Evolutionary conservation across 352 stramenopile species (phyloP).

Genomic region (Globisporangium mamillatum): DNA sequence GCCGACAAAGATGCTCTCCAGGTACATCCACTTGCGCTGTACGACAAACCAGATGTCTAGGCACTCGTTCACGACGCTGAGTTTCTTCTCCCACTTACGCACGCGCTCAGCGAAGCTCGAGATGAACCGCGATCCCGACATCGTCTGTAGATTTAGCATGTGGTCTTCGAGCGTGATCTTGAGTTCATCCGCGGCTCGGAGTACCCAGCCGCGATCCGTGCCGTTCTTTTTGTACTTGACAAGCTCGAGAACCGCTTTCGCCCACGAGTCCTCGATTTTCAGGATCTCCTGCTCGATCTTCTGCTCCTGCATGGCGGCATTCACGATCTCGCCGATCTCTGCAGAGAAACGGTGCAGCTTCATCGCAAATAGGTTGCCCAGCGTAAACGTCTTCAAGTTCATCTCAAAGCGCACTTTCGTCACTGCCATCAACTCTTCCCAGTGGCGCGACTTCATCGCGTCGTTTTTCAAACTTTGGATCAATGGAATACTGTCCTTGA

Average conservation of each 20-base stretch:
- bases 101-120: constrained; percentile 88
- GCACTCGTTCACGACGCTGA: constrained; percentile 90
- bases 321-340: constrained; percentile 93
- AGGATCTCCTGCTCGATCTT: constrained; percentile 94
- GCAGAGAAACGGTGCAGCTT: constrained; percentile 87
- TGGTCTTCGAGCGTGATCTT: constrained; percentile 85
- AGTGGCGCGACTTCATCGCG: constrained; percentile 90
- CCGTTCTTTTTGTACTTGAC: constrained; percentile 94
- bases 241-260: constrained; percentile 85
- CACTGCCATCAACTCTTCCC: constrained; percentile 87
- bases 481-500: constrained; percentile 92
- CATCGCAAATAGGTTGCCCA: constrained; percentile 92
- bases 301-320: constrained; percentile 91
- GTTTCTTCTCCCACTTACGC: constrained; percentile 89
- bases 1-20: constrained; percentile 93
- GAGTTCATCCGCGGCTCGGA: constrained; percentile 81
- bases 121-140: constrained; percentile 91
- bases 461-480: constrained; percentile 95
- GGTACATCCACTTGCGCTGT: constrained; percentile 95
- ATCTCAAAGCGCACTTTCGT: constrained; percentile 92
- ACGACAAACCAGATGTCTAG: constrained; percentile 93
- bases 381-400: constrained; percentile 91
- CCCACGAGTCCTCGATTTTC: constrained; percentile 92
- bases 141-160: constrained; percentile 89
- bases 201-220: constrained; percentile 75